Base-by-base conservation (phyloP, 345 rosid genomes). In the Populus deltoides region DNA sequence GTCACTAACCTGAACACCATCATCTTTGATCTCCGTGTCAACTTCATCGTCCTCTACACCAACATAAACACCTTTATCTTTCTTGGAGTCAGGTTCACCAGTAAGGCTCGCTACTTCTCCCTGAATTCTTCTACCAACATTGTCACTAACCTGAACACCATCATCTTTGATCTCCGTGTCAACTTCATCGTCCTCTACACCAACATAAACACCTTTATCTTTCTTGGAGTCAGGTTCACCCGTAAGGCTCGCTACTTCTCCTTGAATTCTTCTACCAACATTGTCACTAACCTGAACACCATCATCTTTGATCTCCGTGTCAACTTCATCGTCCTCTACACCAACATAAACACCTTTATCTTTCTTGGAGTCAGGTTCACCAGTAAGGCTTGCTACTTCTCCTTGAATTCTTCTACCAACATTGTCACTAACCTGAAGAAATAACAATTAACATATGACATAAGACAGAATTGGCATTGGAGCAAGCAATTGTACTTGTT, bases 321-420 rank as follows among this genome's bases (percentile, higher is more conserved):
- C 83, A 76, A 80, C 79, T 74, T 85, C 85, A 49, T 78, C 91
- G 13, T 89, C 88, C 39, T 85, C 90, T 29, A 81, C 88, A 25
- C 97, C 95, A 68, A 94, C 84, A 66, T 90, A 94, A 36, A 82
- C 82, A 72, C 98, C 98, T 82, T 85, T 86, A 69, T 86, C 93
- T 73, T 79, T 86, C 77, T 80, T 74, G 18, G 71, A 53, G 68
- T 72, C 86, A 76, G 45, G 67, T 74, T 81, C 86, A 73, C 73
- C 27, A 57, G 66, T 36, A 7, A 72, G 8, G 51, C 29, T 43
- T 53, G n/a, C 78, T 61, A 78, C 84, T 57, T 72, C 81, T 68
- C 2, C 80, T 49, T 36, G 78, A 67, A 31, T 78, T 67, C 18
- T 45, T 57, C 79, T 84, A 74, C 74, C 81, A 7, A 31, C 15